These are phyloP conservation scores for Erigeron philadelphicus DNA, from an alignment of 140 eudicot genomes.

Conservation along the genomic window DNA sequence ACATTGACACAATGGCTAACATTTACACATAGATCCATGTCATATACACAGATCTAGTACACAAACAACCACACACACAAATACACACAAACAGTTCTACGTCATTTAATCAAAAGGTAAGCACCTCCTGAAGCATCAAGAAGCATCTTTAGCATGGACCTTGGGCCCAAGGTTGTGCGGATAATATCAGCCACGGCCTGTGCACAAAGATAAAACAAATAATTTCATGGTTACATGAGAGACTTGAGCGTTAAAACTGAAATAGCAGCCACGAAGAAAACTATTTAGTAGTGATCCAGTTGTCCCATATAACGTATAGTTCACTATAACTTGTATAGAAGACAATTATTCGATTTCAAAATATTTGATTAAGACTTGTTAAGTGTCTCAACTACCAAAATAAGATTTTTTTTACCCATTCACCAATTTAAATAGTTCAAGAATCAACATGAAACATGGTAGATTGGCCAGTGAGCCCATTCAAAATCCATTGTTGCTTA, in stretches of 20 bases:
- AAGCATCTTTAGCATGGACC: slow-evolving; percentile 89
- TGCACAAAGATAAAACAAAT: slow-evolving; percentile 1
- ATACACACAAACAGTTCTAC: background rate
- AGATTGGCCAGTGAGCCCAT: background rate
- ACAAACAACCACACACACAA: background rate
- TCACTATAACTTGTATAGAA: slow-evolving; percentile 8
- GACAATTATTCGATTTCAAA: background rate
- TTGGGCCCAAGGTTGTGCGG: slow-evolving; percentile 86
- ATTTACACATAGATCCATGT: background rate
- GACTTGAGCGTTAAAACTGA: background rate
- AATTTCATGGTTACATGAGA: background rate
- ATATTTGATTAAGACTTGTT: background rate
- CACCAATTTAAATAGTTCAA: slow-evolving; percentile 6
- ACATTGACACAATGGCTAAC: background rate
- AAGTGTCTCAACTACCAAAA: background rate
- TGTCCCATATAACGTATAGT: background rate
- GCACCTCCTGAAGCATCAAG: slow-evolving; percentile 84
- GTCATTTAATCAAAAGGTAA: slow-evolving; percentile 9
- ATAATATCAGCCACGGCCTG: slow-evolving; percentile 85
- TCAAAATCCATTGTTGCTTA: background rate
- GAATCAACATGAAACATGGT: background rate
- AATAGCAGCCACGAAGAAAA: background rate
- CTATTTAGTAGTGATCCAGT: too few relatives aligned
- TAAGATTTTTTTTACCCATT: background rate
- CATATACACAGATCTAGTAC: background rate